A percentile compares a stretch with the other conserved stretches of the same genome.
phyloP scores from a whole-genome alignment of 345 rosid genomes.

The Linum usitatissimum region DNA sequence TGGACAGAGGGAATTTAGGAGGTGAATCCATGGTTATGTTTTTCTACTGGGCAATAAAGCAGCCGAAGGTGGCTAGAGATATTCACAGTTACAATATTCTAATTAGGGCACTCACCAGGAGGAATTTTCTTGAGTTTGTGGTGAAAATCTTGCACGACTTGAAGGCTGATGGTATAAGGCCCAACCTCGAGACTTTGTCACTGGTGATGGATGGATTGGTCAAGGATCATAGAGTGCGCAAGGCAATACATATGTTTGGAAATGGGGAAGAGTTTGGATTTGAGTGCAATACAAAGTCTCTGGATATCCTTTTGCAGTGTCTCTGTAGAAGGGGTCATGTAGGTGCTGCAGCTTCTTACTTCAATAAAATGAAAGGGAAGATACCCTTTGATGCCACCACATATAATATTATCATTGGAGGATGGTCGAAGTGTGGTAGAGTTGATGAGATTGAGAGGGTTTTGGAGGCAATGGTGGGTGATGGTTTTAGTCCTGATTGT shows the following conservation, averaged over 20 bases:
- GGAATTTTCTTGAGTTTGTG: conserved; percentile 49
- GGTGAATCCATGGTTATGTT: conserved; percentile 63
- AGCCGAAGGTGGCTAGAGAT: conserved; percentile 37
- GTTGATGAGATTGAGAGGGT: conserved; percentile 46
- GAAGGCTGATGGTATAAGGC: conserved; percentile 24
- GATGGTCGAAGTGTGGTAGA: conserved; percentile 72
- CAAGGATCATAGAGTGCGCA: conserved; percentile 40
- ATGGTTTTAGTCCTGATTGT: conserved; percentile 47
- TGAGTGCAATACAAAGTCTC: conserved; percentile 36
- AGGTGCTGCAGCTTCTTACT: conserved; percentile 49
- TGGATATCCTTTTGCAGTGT: conserved; percentile 57
- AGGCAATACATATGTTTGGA: conserved; percentile 44
- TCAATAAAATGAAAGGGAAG: conserved; percentile 43
- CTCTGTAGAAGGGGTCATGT: conserved; percentile 62
- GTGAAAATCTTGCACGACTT: conserved; percentile 32
- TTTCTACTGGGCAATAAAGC: conserved; percentile 64
- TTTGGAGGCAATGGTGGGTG: conserved; percentile 48
- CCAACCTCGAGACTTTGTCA: conserved; percentile 38
- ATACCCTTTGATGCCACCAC: conserved; percentile 37
- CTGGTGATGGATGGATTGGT: conserved; percentile 51
- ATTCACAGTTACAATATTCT: conserved; percentile 39
- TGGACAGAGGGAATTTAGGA: conserved; percentile 54
- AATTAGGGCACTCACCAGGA: conserved; percentile 62
- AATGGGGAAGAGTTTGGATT: conserved; percentile 42
- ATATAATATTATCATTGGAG: conserved; percentile 48